A percentile compares a stretch with the other conserved stretches of the same genome.
phyloP scores from a whole-genome alignment of 345 rosid genomes.

The Eucalyptus erythrocorys region DNA sequence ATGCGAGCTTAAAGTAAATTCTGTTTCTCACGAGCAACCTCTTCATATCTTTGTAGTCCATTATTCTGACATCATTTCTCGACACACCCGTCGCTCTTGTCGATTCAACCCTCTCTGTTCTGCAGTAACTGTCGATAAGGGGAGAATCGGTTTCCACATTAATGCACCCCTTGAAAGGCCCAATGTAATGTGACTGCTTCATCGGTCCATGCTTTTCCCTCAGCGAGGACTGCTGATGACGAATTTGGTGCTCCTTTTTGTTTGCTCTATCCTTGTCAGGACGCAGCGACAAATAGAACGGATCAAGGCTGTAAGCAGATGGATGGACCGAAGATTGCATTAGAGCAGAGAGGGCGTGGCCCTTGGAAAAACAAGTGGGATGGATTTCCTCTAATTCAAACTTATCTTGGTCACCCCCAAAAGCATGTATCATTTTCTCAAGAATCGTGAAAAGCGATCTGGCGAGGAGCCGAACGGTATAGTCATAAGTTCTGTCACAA shows the following conservation, averaged over 20 bases:
- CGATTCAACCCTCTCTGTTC: constrained; percentile 1
- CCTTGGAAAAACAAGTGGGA: constrained; percentile 1
- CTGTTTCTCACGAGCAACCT: neutral
- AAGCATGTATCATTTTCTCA: constrained; percentile 25
- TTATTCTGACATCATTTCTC: constrained; percentile 3
- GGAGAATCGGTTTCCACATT: constrained; percentile 23
- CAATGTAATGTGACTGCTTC: constrained; percentile 3
- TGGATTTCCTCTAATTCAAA: neutral
- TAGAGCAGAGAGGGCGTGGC: constrained; percentile 11
- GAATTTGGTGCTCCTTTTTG: constrained; percentile 3
- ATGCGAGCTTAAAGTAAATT: constrained; percentile 16
- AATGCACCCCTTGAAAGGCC: constrained; percentile 30
- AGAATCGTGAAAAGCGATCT: constrained; percentile 48
- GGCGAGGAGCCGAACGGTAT: constrained; percentile 32
- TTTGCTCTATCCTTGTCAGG: constrained; percentile 12
- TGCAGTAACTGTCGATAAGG: neutral
- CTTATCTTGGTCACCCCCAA: neutral
- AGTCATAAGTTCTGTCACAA: constrained; percentile 42
- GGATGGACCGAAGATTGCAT: constrained; percentile 20
- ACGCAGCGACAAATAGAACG: constrained; percentile 3
- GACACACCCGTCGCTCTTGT: neutral
- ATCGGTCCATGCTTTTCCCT: constrained; percentile 5
- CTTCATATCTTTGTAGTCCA: neutral
- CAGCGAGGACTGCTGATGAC: constrained; percentile 2
- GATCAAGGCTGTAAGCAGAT: constrained; percentile 6